Conservation (phyloP, 2,329 filamentous ascomycete species). For the Cladosporium sp. region DNA sequence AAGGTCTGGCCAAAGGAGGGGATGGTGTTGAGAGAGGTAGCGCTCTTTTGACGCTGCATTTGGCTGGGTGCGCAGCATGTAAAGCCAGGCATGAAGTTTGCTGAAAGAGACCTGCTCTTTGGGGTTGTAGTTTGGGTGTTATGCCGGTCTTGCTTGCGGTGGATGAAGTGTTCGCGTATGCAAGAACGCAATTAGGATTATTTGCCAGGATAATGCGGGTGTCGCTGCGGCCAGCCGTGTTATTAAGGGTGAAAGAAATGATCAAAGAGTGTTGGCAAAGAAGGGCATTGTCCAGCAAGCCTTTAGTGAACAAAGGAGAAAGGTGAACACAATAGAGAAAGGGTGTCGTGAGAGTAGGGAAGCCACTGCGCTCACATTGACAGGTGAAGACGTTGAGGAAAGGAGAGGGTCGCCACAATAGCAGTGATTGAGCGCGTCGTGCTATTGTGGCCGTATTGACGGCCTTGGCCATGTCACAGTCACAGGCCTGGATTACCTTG, state of each 20-base stretch:
- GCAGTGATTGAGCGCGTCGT: not conserved
- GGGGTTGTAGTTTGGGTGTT: not conserved
- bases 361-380: too few species aligned
- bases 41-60: constrained; percentile 1
- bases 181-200: not conserved
- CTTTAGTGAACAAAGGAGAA: constrained; percentile 12
- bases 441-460: constrained; percentile 3
- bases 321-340: not conserved
- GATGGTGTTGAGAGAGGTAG: constrained; percentile 17
- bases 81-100: constrained; percentile 3
- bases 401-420: not conserved
- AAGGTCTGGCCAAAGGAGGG: constrained; percentile 28
- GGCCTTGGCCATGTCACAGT: constrained; percentile 4
- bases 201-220: not conserved
- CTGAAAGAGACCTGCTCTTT: constrained; percentile 10
- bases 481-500: not conserved
- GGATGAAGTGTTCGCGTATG: not conserved
- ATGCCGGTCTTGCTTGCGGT: not conserved
- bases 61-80: not conserved
- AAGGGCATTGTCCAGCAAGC: constrained; percentile 15
- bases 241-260: constrained; percentile 3
- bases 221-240: not conserved
- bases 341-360: not conserved
- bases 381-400: not conserved
- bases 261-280: constrained; percentile 6